Evolutionary conservation across 768 basidiomycete genomes (phyloP), one percentile per base, ranked within the genome.

Genomic region (Tricholoma matsutake): DNA sequence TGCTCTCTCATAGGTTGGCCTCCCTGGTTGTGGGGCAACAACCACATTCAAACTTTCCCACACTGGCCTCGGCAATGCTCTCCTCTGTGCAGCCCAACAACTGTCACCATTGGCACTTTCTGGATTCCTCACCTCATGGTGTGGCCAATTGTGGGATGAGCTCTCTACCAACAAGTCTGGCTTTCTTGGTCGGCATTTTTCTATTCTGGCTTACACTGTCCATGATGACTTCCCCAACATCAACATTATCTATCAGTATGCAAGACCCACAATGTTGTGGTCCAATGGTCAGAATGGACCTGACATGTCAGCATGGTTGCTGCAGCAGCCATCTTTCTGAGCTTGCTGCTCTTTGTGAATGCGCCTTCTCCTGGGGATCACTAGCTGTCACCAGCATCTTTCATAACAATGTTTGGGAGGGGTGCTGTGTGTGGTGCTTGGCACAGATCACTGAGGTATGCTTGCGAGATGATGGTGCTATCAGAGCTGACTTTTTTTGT

Each of bases 11-110:
- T 28, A 49, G 47, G 47, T 49, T 13, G 47, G 83, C 22, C 69
- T 85, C 3, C 63, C 70, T 3, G 76, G 81, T 8, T 84, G 81
- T 61, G 85, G 87, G 2, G 71, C 76, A 4, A 76, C 75, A 16
- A 85, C 81, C 34, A 84, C 87, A 4, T 78, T 78, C 22, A 85
- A 77, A 1, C 79, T 90, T 0, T 86, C 86, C 0, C 76, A 77
- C 55, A 82, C 80, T 39, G 87, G 87, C 2, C 81, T 86, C 56
- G 84, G 86, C 0, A 82, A 87, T 64, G 63, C 75, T 37, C 78
- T 86, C 4, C 56, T 64, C 65, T 61, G 57, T 34, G 54, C 59
- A 5, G 54, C 56, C 3, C 28, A 11, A 11, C 25, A 55, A 16
- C 28, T 57, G 20, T 28, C 37, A 3, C 57, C 18, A 3, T n/a